Evolutionary conservation across 2,329 filamentous ascomycete species (phyloP), one percentile per base, ranked within the genome.

Genomic region (Acarospora socialis): DNA sequence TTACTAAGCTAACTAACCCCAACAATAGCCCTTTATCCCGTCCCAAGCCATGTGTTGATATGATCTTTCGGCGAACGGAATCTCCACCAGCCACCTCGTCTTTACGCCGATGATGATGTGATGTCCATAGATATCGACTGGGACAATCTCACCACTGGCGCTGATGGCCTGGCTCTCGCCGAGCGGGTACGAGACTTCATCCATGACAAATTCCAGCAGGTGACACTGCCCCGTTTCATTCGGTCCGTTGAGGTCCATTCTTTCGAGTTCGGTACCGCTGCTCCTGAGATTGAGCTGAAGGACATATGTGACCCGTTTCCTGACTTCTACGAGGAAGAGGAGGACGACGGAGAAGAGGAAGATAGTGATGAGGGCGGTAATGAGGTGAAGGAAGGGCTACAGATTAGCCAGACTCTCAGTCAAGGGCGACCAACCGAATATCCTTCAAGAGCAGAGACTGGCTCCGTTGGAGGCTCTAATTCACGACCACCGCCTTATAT

Each of bases 61-160:
- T n/a, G n/a, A n/a, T n/a, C n/a, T n/a, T n/a, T n/a, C n/a, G n/a
- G n/a, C n/a, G n/a, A n/a, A n/a, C n/a, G n/a, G n/a, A n/a, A n/a
- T n/a, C n/a, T n/a, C n/a, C n/a, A n/a, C n/a, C n/a, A n/a, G n/a
- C n/a, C n/a, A n/a, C n/a, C n/a, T n/a, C n/a, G n/a, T n/a, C n/a
- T n/a, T n/a, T n/a, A n/a, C n/a, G n/a, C n/a, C n/a, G 21, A 23
- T 23, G 8, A 23, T 8, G 8, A n/a, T 53, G 55, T 57, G 39
- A 98, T 98, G 90, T 95, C 90, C 46, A 87, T 98, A 63, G 86
- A 95, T 52, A 78, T 98, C 54, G 84, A 92, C 59, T 98, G 90
- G 90, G 78, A 90, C 50, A 80, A 79, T 40, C 72, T 95, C 51
- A 95, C 87, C 14, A 77, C 75, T 40, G 90, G 90, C 17, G 73